Evolutionary conservation across 1,284 basidiomycete species (phyloP), one percentile per base, ranked within the genome.

Genomic region (Microbotryomycetes sp.): DNA sequence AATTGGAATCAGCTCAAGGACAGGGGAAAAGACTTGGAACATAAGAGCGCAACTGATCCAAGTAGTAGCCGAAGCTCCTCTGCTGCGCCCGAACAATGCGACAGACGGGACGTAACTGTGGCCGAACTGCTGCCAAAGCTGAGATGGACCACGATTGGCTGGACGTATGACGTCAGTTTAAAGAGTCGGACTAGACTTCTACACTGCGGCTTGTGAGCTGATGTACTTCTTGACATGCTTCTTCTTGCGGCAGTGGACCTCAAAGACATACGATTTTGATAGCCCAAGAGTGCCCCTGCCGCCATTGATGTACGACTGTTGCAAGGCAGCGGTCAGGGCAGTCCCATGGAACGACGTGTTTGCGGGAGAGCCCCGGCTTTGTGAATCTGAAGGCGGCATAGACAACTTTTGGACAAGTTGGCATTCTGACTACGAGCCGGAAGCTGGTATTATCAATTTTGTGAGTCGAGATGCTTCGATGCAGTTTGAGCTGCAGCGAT

Each of bases 371-470:
- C n/a, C n/a, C n/a, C n/a, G n/a, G n/a, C 0, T 88, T 84, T 3
- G 73, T 64, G 12, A 62, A 58, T 7, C 36, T 42, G 12, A 42
- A 42, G 62, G 56, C 4, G 29, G 30, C 16, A 30, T 49, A 60
- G 67, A 19, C n/a, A 28, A 54, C 3, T 42, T 49, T 6, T 66
- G 62, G 51, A 36, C 47, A 3, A 54, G n/a, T 4, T 67, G 65
- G 66, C 49, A 42, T 12, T 25, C 49, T 9, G 48, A 48, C 1
- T 71, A 72, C 36, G 59, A 53, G 36, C 32, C 71, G 87, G 91
- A 88, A 73, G 91, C 91, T 14, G 92, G 92, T 2, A 93, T 96
- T 51, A 87, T 94, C 63, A 96, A 96, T 74, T 94, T 90, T 71
- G 67, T 66, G 7, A 26, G 64, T 54, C 91, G n/a, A n/a, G n/a